Conservation (phyloP, 2,329 filamentous ascomycete species). For the Scytalidium lignicola region DNA sequence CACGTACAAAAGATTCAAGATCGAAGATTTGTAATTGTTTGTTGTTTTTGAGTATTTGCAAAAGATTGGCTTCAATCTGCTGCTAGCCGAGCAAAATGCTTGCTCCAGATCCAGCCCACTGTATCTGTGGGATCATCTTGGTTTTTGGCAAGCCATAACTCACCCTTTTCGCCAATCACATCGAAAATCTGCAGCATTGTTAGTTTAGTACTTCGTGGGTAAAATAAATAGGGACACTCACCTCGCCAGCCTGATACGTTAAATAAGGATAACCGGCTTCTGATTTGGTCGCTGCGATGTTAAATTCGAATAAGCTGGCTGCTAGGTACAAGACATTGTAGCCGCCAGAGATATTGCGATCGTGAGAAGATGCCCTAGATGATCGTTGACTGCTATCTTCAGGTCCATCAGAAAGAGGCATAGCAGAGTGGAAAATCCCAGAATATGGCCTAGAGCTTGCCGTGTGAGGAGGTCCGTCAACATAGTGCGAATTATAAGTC, state of each 20-base stretch:
- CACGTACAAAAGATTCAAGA: background rate
- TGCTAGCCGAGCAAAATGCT: conserved; percentile 73
- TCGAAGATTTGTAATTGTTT: background rate
- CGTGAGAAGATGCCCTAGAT: conserved; percentile 56
- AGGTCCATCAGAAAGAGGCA: conserved; percentile 69
- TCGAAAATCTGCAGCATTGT: conserved; percentile 63
- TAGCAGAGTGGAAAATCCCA: conserved; percentile 79
- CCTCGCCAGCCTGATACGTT: conserved; percentile 90
- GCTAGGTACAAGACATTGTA: conserved; percentile 83
- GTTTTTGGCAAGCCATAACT: conserved; percentile 95
- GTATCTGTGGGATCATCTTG: conserved; percentile 78
- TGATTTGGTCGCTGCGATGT: conserved; percentile 85
- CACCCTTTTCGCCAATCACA: conserved; percentile 92
- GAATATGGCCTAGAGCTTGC: conserved; percentile 51
- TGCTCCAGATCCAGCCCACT: conserved; percentile 98
- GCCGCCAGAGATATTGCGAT: conserved; percentile 46
- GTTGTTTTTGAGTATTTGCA: background rate
- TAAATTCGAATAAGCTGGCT: conserved; percentile 93
- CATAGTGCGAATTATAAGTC: conserved; percentile 41
- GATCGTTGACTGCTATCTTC: conserved; percentile 44
- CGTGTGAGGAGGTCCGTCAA: conserved; percentile 21
- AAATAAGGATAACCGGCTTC: conserved; percentile 96
- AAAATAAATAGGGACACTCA: conserved; percentile 33
- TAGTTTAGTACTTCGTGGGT: conserved; percentile 5
- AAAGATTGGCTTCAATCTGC: conserved; percentile 23